These are phyloP conservation scores for Tylopilus plumbeoviolaceoides DNA, from an alignment of 768 basidiomycete species.

Conservation along the genomic window DNA sequence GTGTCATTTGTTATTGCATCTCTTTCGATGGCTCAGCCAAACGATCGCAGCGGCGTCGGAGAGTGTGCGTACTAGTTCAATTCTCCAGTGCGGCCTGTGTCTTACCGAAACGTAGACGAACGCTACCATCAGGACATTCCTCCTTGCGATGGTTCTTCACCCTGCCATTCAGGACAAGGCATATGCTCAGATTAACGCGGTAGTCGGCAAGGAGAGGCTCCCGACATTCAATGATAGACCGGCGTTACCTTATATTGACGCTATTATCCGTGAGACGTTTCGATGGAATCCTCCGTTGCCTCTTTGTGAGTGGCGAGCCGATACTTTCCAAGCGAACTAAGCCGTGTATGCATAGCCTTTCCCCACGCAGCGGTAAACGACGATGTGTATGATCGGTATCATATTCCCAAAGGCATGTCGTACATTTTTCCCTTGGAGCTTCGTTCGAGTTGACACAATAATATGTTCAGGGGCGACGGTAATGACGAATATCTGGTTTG, in stretches of 20 bases:
- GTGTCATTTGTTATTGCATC: neutral
- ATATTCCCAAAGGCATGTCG: conserved; percentile 4
- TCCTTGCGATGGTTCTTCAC: conserved; percentile 14
- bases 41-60: conserved; percentile 12
- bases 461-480: conserved; percentile 15
- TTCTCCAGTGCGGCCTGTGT: neutral
- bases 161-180: conserved; percentile 20
- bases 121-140: conserved; percentile 6
- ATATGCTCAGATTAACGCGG: conserved; percentile 12
- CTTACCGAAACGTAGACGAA: conserved; percentile 7
- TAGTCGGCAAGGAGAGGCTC: conserved; percentile 19
- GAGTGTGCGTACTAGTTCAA: conserved; percentile 3
- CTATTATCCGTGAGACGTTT: conserved; percentile 34
- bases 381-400: conserved; percentile 19
- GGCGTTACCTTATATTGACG: conserved; percentile 34
- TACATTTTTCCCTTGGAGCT: neutral
- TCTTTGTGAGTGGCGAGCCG: conserved; percentile 10
- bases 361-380: conserved; percentile 9
- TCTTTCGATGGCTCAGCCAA: neutral
- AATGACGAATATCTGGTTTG: conserved; percentile 31
- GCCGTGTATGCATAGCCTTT: conserved; percentile 8
- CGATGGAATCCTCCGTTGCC: conserved; percentile 15
- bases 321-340: neutral
- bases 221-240: conserved; percentile 15
- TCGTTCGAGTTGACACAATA: neutral